Percentiles rank a stretch among this genome's conserved stretches.
Evolutionary conservation across 2,329 filamentous ascomycete species (phyloP).

Genomic region (Talaromyces piceae): DNA sequence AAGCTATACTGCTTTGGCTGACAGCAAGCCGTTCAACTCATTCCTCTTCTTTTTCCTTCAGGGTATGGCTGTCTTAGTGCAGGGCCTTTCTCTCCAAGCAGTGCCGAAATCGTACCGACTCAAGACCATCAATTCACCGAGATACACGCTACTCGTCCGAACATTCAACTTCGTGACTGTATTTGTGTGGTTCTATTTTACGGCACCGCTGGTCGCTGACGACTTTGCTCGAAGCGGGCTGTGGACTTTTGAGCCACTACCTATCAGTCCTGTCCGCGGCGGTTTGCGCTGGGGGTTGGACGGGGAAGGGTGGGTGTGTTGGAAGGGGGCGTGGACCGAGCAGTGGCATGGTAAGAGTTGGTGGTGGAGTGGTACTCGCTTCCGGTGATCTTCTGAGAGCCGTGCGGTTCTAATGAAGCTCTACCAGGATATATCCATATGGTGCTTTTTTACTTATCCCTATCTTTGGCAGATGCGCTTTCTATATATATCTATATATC

Average conservation of each 20-base stretch:
- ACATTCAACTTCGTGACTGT: slow-evolving; percentile 56
- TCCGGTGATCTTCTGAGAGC: slow-evolving; percentile 17
- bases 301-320: slow-evolving; percentile 59
- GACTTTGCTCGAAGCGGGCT: slow-evolving; percentile 68
- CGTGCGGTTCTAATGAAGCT: no score
- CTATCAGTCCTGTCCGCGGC: slow-evolving; percentile 61
- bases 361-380: slow-evolving; percentile 50
- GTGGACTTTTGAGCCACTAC: slow-evolving; percentile 78
- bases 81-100: slow-evolving; percentile 37
- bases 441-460: background rate
- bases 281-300: slow-evolving; percentile 49
- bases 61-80: slow-evolving; percentile 55
- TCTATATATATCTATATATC: background rate
- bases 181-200: slow-evolving; percentile 60
- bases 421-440: no score
- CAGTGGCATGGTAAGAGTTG: slow-evolving; percentile 57
- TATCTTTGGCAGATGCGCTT: background rate
- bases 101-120: no score
- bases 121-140: no score
- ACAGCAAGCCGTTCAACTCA: slow-evolving; percentile 47
- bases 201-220: slow-evolving; percentile 59
- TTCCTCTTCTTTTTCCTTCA: slow-evolving; percentile 68
- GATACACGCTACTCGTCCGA: slow-evolving; percentile 42
- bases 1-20: slow-evolving; percentile 58
- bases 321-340: slow-evolving; percentile 48